Evolutionary conservation across 345 rosid species (phyloP).

Genomic region (Aquilaria sinensis): DNA sequence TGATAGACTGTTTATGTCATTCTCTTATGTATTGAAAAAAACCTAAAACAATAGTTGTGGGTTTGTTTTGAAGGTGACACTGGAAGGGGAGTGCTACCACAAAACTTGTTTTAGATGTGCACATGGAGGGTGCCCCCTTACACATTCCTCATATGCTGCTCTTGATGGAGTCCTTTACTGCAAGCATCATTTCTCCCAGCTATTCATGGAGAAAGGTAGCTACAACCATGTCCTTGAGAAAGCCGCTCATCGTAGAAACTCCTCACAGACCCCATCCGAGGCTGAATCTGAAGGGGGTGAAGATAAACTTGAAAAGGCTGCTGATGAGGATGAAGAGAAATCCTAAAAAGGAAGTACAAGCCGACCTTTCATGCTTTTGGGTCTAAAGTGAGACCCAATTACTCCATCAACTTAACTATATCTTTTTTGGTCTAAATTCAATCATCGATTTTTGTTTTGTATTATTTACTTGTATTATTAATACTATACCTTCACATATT

Average conservation of each 20-base stretch:
- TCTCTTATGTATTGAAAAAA: neutral
- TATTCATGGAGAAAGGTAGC: constrained; percentile 93
- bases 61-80: constrained; percentile 34
- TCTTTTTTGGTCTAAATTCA: too few relatives aligned
- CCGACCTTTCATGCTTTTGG: too few relatives aligned
- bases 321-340: constrained; percentile 20
- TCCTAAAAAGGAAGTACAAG: neutral
- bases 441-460: too few relatives aligned
- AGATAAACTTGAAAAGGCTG: neutral
- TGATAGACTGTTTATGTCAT: neutral
- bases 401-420: too few relatives aligned
- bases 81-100: constrained; percentile 96
- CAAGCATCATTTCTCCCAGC: constrained; percentile 91
- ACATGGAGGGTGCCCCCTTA: constrained; percentile 79
- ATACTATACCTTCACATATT: too few relatives aligned
- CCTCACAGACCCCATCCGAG: constrained; percentile 47
- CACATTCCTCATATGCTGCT: constrained; percentile 94
- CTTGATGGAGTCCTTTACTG: constrained; percentile 85
- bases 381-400: too few relatives aligned
- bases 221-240: constrained; percentile 78
- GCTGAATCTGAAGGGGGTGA: constrained; percentile 19
- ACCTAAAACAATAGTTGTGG: neutral
- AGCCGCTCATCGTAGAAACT: constrained; percentile 55
- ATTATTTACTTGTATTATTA: too few relatives aligned
- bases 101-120: constrained; percentile 97